These are phyloP conservation scores for Gaertneriomyces sp. DNA, from an alignment of 192 early-diverging fungal species.

Conservation along the genomic window DNA sequence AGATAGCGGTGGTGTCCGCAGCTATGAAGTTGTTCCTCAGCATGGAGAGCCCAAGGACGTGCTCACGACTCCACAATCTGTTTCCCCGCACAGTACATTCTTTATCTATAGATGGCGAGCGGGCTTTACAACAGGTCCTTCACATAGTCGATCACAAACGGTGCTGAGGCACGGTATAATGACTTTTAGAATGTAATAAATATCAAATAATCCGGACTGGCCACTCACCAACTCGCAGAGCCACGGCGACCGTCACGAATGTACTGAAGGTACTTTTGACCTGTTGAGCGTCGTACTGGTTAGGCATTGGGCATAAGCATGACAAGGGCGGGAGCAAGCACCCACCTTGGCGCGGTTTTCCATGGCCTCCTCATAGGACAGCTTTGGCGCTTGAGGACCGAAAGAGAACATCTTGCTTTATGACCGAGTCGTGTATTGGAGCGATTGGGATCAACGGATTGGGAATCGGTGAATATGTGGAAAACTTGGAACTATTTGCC, in stretches of 20 bases:
- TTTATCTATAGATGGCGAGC: neutral
- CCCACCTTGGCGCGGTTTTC: conserved; percentile 21
- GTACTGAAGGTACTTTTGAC: neutral
- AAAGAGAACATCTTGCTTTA: conserved; percentile 21
- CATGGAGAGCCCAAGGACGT: no score
- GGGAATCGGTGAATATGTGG: no score
- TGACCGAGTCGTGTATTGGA: no score
- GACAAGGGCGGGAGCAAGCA: neutral
- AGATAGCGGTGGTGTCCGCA: no score
- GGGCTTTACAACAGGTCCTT: conserved; percentile 18
- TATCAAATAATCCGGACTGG: neutral
- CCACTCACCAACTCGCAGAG: neutral
- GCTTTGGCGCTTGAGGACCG: conserved; percentile 22
- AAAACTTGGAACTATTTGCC: no score
- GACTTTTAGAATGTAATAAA: neutral
- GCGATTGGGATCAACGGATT: no score
- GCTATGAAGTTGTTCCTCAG: no score
- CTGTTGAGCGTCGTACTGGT: neutral
- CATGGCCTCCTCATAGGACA: conserved; percentile 13
- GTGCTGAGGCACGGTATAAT: neutral
- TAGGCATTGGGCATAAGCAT: neutral
- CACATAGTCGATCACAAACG: conserved; percentile 22
- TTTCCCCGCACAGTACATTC: no score
- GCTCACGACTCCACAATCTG: no score
- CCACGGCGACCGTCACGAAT: neutral